Evolutionary conservation across 139 green algal species (phyloP).

Genomic region (Haematococcus sp.): DNA sequence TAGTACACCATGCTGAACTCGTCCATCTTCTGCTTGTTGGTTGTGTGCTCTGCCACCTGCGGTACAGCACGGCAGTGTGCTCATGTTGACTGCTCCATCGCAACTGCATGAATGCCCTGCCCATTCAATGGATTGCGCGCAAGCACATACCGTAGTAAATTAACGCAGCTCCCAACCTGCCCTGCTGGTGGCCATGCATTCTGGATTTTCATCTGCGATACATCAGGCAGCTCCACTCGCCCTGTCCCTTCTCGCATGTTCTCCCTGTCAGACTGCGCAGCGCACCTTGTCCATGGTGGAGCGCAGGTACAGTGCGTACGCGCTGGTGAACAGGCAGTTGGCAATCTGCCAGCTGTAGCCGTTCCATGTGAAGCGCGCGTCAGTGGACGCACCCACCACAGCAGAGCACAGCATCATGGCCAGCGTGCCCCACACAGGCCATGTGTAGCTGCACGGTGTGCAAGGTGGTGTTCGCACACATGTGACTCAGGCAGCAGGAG

Average conservation of each 20-base stretch:
- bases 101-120: too few species aligned
- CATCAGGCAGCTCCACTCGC: too few species aligned
- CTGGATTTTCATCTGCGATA: too few species aligned
- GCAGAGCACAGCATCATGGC: slow-evolving; percentile 82
- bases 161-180: too few species aligned
- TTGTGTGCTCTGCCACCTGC: slow-evolving; percentile 48
- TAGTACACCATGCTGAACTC: slow-evolving; percentile 72
- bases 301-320: slow-evolving; percentile 82
- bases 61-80: not conserved
- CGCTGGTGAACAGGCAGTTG: slow-evolving; percentile 86
- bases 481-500: too few species aligned
- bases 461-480: too few species aligned
- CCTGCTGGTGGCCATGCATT: too few species aligned
- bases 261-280: too few species aligned
- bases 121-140: too few species aligned
- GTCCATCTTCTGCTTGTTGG: slow-evolving; percentile 59
- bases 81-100: too few species aligned
- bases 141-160: too few species aligned
- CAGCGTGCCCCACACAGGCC: slow-evolving; percentile 70
- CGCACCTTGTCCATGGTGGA: slow-evolving; percentile 82
- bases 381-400: slow-evolving; percentile 74
- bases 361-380: slow-evolving; percentile 70
- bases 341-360: slow-evolving; percentile 66
- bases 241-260: too few species aligned
- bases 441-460: slow-evolving; percentile 16